These are phyloP conservation scores for Rhodotorula graminis DNA, from an alignment of 768 basidiomycete genomes.

Conservation along the genomic window DNA sequence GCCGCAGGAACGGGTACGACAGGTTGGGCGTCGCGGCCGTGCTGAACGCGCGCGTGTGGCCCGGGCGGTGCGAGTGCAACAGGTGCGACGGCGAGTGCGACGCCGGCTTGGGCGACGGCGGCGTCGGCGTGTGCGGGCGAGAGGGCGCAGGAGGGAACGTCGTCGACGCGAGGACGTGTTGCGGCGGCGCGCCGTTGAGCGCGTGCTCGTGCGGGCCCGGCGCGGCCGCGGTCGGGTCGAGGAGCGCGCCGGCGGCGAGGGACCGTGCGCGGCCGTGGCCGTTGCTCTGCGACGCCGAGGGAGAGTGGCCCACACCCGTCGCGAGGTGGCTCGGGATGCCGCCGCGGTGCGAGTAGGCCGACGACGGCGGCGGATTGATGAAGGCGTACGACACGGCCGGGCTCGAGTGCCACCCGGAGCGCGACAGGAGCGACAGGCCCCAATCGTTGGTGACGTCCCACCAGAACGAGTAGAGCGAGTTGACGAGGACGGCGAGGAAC, in stretches of 20 bases:
- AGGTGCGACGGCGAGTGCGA: conserved; percentile 19
- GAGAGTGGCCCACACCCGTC: not conserved
- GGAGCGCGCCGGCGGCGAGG: not conserved
- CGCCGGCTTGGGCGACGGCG: not conserved
- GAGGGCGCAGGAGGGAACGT: conserved; percentile 19
- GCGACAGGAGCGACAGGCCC: conserved; percentile 73
- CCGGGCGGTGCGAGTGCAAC: not conserved
- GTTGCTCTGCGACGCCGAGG: too few relatives aligned
- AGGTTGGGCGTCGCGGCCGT: conserved; percentile 37
- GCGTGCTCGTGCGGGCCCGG: not conserved
- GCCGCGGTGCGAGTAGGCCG: not conserved
- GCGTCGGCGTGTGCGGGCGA: conserved; percentile 18
- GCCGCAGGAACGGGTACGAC: conserved; percentile 59
- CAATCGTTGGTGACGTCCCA: conserved; percentile 99
- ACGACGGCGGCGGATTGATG: conserved; percentile 2
- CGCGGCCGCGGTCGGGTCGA: not conserved
- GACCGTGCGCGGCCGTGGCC: conserved; percentile 5
- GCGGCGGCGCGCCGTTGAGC: not conserved
- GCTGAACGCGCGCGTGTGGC: conserved; percentile 30
- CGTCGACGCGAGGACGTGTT: not conserved
- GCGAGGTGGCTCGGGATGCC: not conserved
- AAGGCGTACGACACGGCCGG: conserved; percentile 24
- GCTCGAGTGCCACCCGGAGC: conserved; percentile 44
- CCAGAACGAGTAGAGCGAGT: conserved; percentile 94
- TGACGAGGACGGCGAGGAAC: conserved; percentile 76